phyloP scores from a whole-genome alignment of 2,329 filamentous ascomycete species.

The Polytolypa hystricis region DNA sequence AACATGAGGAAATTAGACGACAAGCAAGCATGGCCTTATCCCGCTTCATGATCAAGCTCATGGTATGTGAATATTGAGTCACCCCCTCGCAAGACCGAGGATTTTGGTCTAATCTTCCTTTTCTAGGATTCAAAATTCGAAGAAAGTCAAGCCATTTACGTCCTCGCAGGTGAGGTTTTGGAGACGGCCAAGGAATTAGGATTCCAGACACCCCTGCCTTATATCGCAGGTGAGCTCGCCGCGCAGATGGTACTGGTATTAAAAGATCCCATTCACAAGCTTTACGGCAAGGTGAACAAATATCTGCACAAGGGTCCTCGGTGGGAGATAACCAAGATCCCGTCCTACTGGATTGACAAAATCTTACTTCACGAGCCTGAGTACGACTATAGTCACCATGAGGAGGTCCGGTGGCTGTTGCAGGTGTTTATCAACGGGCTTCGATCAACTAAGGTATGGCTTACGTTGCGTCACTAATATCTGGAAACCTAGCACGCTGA shows the following conservation, averaged over 20 bases:
- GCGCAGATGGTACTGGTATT: conserved; percentile 58
- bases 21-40: conserved; percentile 47
- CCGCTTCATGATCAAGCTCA: conserved; percentile 39
- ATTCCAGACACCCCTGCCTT: conserved; percentile 52
- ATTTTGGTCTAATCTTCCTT: not conserved
- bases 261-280: conserved; percentile 62
- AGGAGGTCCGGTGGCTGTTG: conserved; percentile 65
- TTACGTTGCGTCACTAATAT: not conserved
- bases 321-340: conserved; percentile 54
- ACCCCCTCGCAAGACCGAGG: not conserved
- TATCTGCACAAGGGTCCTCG: conserved; percentile 68
- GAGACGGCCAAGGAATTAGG: conserved; percentile 57
- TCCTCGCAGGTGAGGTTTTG: conserved; percentile 66
- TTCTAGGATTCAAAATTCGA: conserved; percentile 56
- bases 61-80: conserved; percentile 20
- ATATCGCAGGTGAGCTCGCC: conserved; percentile 65
- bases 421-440: conserved; percentile 58
- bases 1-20: conserved; percentile 62
- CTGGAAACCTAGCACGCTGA: not conserved
- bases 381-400: conserved; percentile 60
- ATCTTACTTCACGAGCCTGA: conserved; percentile 64
- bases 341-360: conserved; percentile 53
- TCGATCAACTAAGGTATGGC: conserved; percentile 41
- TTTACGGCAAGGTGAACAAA: conserved; percentile 77
- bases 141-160: conserved; percentile 66